These are phyloP conservation scores for Helotiales sp. DNA, from an alignment of 2,329 filamentous ascomycete genomes.

Conservation along the genomic window DNA sequence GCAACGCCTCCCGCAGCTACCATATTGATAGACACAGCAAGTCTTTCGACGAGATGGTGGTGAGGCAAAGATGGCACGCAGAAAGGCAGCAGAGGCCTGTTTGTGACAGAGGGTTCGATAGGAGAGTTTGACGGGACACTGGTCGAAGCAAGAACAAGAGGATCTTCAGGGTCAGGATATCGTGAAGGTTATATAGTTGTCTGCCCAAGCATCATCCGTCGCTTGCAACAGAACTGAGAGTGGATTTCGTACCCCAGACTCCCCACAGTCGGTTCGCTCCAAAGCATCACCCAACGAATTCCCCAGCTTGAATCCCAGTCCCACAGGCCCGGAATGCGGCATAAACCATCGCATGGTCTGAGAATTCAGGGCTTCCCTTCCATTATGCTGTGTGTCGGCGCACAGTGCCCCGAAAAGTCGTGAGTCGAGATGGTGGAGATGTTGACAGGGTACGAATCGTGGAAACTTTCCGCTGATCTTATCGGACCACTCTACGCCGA, in stretches of 20 bases:
- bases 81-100: not conserved
- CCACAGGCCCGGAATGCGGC: not conserved
- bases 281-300: not conserved
- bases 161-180: constrained; percentile 2
- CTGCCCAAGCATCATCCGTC: not conserved
- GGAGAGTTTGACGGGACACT: not conserved
- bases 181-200: constrained; percentile 7
- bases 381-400: constrained; percentile 1
- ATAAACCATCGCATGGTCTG: not conserved
- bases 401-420: constrained; percentile 13
- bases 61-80: not conserved
- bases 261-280: not conserved
- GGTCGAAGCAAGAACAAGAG: not conserved
- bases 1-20: constrained; percentile 12
- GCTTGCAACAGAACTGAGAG: not conserved
- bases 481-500: not conserved
- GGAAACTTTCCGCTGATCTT: not conserved
- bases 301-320: not conserved
- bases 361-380: not conserved
- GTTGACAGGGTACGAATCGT: not conserved
- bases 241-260: constrained; percentile 11
- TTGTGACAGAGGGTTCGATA: not conserved
- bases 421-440: not conserved
- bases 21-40: not conserved
- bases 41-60: not conserved